Evolutionary conservation across 1,284 basidiomycete species (phyloP).

Genomic region (Porogramme epimiltina): DNA sequence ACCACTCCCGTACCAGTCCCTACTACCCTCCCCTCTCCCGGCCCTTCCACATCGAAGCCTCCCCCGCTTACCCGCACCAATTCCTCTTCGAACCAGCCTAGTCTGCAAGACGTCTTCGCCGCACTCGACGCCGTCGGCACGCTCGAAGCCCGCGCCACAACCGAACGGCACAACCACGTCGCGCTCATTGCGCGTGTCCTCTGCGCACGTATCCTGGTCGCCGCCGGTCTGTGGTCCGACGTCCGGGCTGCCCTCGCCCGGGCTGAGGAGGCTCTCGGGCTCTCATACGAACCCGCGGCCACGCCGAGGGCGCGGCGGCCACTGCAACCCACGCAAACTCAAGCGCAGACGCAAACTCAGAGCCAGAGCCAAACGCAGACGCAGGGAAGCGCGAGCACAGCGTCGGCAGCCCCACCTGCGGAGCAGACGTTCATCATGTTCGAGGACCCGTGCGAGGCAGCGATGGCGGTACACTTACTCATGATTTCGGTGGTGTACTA

Average conservation of each 20-base stretch:
- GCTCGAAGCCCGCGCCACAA: slow-evolving; percentile 41
- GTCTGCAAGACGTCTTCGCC: slow-evolving; percentile 37
- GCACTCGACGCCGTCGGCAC: slow-evolving; percentile 46
- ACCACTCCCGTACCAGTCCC: slow-evolving; percentile 31
- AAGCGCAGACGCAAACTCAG: neutral
- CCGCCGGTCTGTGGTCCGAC: slow-evolving; percentile 52
- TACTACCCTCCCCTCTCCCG: neutral
- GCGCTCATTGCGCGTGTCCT: slow-evolving; percentile 49
- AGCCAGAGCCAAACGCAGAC: neutral
- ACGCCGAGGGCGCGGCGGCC: slow-evolving; percentile 27
- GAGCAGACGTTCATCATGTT: slow-evolving; percentile 35
- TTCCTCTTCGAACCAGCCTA: slow-evolving; percentile 13
- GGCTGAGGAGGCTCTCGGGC: slow-evolving; percentile 47
- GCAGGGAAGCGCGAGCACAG: neutral
- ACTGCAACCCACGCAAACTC: slow-evolving; percentile 6
- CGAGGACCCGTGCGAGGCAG: slow-evolving; percentile 42
- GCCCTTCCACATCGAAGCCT: neutral
- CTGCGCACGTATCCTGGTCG: slow-evolving; percentile 53
- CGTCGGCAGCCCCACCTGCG: neutral
- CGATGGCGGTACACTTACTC: slow-evolving; percentile 53
- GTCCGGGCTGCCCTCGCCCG: slow-evolving; percentile 45
- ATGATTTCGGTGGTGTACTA: slow-evolving; percentile 60
- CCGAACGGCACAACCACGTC: slow-evolving; percentile 45
- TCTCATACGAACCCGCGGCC: slow-evolving; percentile 35
- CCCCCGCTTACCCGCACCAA: slow-evolving; percentile 6